Evolutionary conservation across 306 rosid species (phyloP).

Genomic region (Prunus dulcis): DNA sequence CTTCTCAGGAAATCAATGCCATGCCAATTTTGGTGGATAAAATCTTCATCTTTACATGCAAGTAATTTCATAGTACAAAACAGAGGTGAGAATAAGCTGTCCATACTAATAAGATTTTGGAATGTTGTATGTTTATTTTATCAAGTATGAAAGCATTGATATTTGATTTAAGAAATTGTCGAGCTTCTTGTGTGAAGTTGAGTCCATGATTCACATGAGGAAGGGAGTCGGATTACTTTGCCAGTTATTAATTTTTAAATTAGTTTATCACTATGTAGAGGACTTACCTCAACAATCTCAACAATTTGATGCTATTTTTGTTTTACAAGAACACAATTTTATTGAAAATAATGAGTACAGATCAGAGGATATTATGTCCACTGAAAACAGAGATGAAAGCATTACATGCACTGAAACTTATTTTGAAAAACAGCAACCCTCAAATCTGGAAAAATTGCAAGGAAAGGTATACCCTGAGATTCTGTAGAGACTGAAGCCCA

Average conservation of each 20-base stretch:
- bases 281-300: no score
- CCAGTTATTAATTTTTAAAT: neutral
- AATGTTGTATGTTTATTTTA: neutral
- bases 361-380: no score
- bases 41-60: constrained; percentile 36
- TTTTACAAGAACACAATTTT: no score
- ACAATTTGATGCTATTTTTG: no score
- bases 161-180: neutral
- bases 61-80: constrained; percentile 17
- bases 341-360: no score
- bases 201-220: neutral
- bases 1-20: constrained; percentile 50
- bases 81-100: constrained; percentile 40
- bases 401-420: no score
- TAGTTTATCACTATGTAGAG: no score
- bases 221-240: neutral
- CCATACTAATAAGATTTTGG: neutral
- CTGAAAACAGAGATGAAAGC: no score
- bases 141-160: neutral
- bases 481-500: no score
- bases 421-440: no score
- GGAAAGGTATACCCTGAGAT: no score
- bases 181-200: neutral
- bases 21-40: constrained; percentile 40
- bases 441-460: no score